Percentiles rank a stretch among this genome's conserved stretches.
Evolutionary conservation across 306 rosid genomes (phyloP).

Genomic region (Datisca glomerata): DNA sequence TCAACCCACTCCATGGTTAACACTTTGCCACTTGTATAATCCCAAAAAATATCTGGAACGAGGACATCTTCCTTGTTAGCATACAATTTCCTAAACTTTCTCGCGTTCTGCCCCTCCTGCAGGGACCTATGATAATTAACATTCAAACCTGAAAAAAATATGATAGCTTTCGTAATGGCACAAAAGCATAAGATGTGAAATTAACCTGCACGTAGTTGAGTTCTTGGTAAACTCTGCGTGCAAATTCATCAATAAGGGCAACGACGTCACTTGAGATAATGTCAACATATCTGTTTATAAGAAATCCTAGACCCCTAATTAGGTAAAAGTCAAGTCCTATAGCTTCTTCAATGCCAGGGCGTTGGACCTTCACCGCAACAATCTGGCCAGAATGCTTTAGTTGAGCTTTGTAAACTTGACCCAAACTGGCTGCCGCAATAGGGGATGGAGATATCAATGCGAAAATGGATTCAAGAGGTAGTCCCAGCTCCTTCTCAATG

Average conservation of each 20-base stretch:
- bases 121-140: conserved; percentile 81
- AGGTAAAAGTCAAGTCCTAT: conserved; percentile 89
- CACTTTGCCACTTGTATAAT: conserved; percentile 74
- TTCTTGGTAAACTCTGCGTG: conserved; percentile 85
- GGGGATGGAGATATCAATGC: conserved; percentile 65
- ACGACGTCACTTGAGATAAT: conserved; percentile 71
- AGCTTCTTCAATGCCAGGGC: conserved; percentile 86
- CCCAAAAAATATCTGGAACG: conserved; percentile 94
- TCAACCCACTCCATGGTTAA: conserved; percentile 92
- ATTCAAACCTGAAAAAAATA: conserved; percentile 47
- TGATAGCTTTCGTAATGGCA: not conserved
- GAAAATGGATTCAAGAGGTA: conserved; percentile 57
- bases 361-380: conserved; percentile 94
- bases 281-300: conserved; percentile 74
- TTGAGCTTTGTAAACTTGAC: conserved; percentile 87
- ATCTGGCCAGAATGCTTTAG: conserved; percentile 49
- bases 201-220: conserved; percentile 95
- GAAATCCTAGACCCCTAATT: conserved; percentile 59
- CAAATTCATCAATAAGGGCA: conserved; percentile 86
- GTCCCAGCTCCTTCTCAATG: conserved; percentile 74
- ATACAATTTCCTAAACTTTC: conserved; percentile 72
- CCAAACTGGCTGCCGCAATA: conserved; percentile 96
- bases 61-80: conserved; percentile 85
- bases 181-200: conserved; percentile 11
- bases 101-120: conserved; percentile 97